These are phyloP conservation scores for Hysterium pulicare DNA, from an alignment of 2,329 filamentous ascomycete genomes.

Conservation along the genomic window DNA sequence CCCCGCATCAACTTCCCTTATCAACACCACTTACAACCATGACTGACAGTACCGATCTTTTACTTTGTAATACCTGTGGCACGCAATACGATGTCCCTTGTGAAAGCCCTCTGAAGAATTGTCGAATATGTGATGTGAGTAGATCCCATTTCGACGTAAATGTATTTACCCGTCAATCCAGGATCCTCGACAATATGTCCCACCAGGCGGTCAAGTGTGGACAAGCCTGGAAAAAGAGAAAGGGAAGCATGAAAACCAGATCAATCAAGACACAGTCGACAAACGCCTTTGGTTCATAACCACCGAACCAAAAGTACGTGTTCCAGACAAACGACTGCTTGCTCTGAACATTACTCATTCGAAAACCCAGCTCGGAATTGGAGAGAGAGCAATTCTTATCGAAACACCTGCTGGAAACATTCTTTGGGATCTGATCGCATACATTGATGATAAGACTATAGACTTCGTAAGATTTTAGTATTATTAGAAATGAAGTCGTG, in stretches of 20 bases:
- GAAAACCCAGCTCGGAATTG: slow-evolving; percentile 61
- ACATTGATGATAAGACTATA: slow-evolving; percentile 64
- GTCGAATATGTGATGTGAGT: slow-evolving; percentile 69
- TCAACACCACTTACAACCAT: neutral
- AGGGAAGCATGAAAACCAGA: slow-evolving; percentile 52
- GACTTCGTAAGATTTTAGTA: slow-evolving; percentile 38
- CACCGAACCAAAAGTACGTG: slow-evolving; percentile 40
- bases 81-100: slow-evolving; percentile 63
- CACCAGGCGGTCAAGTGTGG: slow-evolving; percentile 62
- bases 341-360: neutral
- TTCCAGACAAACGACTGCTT: neutral
- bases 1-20: neutral
- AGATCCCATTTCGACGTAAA: slow-evolving; percentile 3
- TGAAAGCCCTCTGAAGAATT: slow-evolving; percentile 50
- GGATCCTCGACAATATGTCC: slow-evolving; percentile 67
- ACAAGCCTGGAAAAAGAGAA: slow-evolving; percentile 54
- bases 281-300: slow-evolving; percentile 43
- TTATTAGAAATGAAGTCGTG: too few species aligned
- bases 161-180: slow-evolving; percentile 18
- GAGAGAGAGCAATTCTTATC: slow-evolving; percentile 69
- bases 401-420: slow-evolving; percentile 65
- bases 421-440: slow-evolving; percentile 75
- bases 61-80: slow-evolving; percentile 67
- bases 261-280: slow-evolving; percentile 48
- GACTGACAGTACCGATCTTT: slow-evolving; percentile 36